Conservation (phyloP, 768 basidiomycete genomes). For the Leccinum truebloodii region DNA sequence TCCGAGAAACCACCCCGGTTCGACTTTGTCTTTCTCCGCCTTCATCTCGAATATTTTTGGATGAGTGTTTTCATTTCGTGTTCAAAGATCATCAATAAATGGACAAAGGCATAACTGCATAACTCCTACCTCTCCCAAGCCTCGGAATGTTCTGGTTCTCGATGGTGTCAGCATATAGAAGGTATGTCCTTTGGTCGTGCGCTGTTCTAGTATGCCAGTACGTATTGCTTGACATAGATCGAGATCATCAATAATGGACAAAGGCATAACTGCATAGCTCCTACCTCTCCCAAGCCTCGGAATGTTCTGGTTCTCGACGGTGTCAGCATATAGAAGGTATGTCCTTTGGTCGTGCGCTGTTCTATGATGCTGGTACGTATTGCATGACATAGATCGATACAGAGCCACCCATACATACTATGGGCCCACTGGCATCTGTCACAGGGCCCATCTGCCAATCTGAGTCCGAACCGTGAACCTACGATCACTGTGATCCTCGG, state of each 20-base stretch:
- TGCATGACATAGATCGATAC: neutral
- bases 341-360: neutral
- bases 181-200: neutral
- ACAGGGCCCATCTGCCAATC: neutral
- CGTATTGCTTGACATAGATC: neutral
- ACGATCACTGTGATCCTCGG: too few species aligned
- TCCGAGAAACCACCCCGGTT: constrained; percentile 34
- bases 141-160: too few species aligned
- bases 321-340: too few species aligned
- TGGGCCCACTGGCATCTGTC: too few species aligned
- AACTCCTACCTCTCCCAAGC: constrained; percentile 48
- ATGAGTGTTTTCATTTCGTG: constrained; percentile 33
- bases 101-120: constrained; percentile 13
- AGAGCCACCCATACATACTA: neutral
- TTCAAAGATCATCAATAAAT: constrained; percentile 35
- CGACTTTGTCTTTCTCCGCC: constrained; percentile 56
- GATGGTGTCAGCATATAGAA: too few species aligned
- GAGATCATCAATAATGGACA: neutral
- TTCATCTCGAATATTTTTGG: constrained; percentile 37
- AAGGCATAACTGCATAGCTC: constrained; percentile 36
- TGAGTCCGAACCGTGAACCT: too few species aligned
- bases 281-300: constrained; percentile 40
- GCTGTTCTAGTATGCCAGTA: neutral
- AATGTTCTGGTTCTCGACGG: too few species aligned
- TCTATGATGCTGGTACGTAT: neutral